phyloP scores from a whole-genome alignment of 2,329 filamentous ascomycete species.

The Verruconis gallopava region DNA sequence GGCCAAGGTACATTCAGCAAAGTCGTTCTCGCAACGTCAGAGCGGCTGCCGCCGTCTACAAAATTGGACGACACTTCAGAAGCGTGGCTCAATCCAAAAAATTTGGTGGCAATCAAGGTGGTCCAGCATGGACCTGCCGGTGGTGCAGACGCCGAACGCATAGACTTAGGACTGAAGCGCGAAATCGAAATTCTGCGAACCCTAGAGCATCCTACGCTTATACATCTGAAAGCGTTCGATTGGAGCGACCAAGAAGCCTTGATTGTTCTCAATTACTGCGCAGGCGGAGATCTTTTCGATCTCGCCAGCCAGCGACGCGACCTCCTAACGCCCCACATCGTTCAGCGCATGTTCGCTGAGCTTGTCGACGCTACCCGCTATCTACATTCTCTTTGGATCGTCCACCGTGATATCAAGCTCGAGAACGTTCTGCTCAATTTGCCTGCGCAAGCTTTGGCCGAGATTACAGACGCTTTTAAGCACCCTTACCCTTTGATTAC shows the following conservation, averaged over 20 bases:
- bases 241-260: conserved; percentile 72
- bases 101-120: conserved; percentile 86
- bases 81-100: conserved; percentile 49
- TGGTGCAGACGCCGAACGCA: conserved; percentile 80
- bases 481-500: conserved; percentile 78
- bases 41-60: conserved; percentile 36
- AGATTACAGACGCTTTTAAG: conserved; percentile 50
- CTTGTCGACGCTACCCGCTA: conserved; percentile 75
- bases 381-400: conserved; percentile 72
- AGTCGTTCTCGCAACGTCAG: conserved; percentile 79
- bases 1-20: conserved; percentile 94
- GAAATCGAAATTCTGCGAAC: conserved; percentile 89
- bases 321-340: conserved; percentile 52
- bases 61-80: conserved; percentile 31
- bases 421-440: conserved; percentile 95
- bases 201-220: conserved; percentile 77
- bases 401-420: conserved; percentile 94
- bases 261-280: conserved; percentile 79
- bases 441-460: conserved; percentile 52
- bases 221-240: conserved; percentile 84
- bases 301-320: conserved; percentile 63
- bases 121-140: conserved; percentile 90
- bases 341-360: conserved; percentile 82
- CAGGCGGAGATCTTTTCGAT: conserved; percentile 90
- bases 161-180: conserved; percentile 86